phyloP scores from a whole-genome alignment of 2,329 filamentous ascomycete species.

The Microsporum ferrugineum region DNA sequence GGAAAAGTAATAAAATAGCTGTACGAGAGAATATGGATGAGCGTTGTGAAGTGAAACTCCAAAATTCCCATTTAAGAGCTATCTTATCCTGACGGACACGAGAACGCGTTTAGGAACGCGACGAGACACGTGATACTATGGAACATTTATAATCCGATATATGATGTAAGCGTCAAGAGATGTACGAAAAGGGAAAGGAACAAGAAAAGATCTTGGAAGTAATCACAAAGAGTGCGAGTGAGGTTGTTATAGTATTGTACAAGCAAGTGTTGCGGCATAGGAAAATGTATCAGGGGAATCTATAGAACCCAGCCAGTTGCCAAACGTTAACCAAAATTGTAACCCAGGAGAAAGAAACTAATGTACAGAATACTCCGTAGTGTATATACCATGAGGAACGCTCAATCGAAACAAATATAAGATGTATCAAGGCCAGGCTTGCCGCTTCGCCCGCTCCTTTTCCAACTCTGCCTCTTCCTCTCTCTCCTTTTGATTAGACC shows the following conservation, averaged over 20 bases:
- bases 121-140: neutral
- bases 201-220: neutral
- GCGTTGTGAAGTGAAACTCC: neutral
- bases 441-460: neutral
- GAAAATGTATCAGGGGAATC: neutral
- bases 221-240: neutral
- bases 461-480: neutral
- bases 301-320: neutral
- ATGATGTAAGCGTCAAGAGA: neutral
- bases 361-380: neutral
- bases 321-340: neutral
- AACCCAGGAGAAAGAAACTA: neutral
- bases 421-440: neutral
- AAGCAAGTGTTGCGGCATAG: neutral
- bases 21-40: neutral
- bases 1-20: neutral
- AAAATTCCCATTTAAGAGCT: neutral
- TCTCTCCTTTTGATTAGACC: neutral
- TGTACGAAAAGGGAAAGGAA: neutral
- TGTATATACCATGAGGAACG: neutral
- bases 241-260: neutral
- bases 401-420: neutral
- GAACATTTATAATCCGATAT: neutral
- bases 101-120: neutral
- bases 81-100: neutral